Evolutionary conservation across 1,139 yeast genomes (phyloP).

Genomic region (Hyphopichia wangnamkhiaoensis): DNA sequence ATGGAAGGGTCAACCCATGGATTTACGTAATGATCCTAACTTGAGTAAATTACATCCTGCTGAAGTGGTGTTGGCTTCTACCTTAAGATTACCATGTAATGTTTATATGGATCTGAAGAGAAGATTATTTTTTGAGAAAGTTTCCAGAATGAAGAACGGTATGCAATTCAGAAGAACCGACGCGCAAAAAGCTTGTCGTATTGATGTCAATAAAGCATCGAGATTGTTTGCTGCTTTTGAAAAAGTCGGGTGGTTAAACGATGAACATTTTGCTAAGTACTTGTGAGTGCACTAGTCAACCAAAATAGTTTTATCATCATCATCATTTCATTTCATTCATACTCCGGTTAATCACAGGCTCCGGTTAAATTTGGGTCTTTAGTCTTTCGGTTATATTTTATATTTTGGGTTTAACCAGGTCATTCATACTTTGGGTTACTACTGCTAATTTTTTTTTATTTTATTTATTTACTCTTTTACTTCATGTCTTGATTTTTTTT

Average conservation of each 20-base stretch:
- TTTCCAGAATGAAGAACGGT: conserved; percentile 68
- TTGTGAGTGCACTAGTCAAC: conserved; percentile 13
- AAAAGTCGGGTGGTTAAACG: conserved; percentile 93
- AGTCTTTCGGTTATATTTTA: too few relatives aligned
- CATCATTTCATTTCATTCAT: too few relatives aligned
- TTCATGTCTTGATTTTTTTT: too few relatives aligned
- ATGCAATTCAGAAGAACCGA: conserved; percentile 94
- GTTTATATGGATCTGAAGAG: conserved; percentile 90
- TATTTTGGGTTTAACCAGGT: too few relatives aligned
- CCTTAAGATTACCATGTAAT: conserved; percentile 83
- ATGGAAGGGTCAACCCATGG: conserved; percentile 99
- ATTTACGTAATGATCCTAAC: conserved; percentile 75
- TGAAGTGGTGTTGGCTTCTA: conserved; percentile 83
- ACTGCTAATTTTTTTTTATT: too few relatives aligned
- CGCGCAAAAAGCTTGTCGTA: conserved; percentile 95
- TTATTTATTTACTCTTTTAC: too few relatives aligned
- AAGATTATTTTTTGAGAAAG: conserved; percentile 86
- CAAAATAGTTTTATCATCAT: too few relatives aligned
- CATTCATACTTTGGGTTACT: too few relatives aligned
- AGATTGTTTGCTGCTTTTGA: conserved; percentile 91
- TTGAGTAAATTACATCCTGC: conserved; percentile 80
- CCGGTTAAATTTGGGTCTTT: too few relatives aligned
- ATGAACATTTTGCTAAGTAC: conserved; percentile 63
- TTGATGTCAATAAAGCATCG: conserved; percentile 95
- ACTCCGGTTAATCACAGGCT: too few relatives aligned